phyloP scores from a whole-genome alignment of 169 alveolate genomes.

The Plasmodium gonderi region DNA sequence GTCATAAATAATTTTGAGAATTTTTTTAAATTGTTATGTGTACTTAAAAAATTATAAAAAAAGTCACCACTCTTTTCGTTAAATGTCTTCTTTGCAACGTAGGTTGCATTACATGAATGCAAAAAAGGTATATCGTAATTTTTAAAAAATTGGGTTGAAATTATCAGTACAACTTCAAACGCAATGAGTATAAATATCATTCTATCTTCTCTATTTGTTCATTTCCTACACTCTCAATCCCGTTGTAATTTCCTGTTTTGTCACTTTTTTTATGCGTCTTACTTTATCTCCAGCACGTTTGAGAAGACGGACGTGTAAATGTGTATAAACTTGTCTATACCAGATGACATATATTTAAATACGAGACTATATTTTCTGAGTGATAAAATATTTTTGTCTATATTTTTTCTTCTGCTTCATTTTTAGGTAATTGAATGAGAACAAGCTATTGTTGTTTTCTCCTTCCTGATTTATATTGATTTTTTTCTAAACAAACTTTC shows the following conservation, averaged over 20 bases:
- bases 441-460: background rate
- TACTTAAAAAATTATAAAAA: constrained; percentile 1
- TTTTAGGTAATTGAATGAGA: background rate
- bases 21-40: constrained; percentile 1
- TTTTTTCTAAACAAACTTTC: background rate
- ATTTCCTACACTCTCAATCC: background rate
- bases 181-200: constrained; percentile 10
- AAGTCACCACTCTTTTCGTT: background rate
- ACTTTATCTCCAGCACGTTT: no score
- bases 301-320: background rate
- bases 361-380: background rate
- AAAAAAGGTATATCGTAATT: background rate
- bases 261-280: background rate
- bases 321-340: background rate
- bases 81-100: background rate
- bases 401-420: background rate
- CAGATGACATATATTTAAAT: background rate
- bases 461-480: background rate
- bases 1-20: constrained; percentile 58
- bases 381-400: background rate
- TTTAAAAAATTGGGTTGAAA: constrained; percentile 9
- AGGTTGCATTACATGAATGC: background rate
- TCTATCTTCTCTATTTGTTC: background rate
- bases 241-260: background rate
- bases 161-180: background rate